These are phyloP conservation scores for Spergularia azorica DNA, from an alignment of 179 eudicot species.

Conservation along the genomic window DNA sequence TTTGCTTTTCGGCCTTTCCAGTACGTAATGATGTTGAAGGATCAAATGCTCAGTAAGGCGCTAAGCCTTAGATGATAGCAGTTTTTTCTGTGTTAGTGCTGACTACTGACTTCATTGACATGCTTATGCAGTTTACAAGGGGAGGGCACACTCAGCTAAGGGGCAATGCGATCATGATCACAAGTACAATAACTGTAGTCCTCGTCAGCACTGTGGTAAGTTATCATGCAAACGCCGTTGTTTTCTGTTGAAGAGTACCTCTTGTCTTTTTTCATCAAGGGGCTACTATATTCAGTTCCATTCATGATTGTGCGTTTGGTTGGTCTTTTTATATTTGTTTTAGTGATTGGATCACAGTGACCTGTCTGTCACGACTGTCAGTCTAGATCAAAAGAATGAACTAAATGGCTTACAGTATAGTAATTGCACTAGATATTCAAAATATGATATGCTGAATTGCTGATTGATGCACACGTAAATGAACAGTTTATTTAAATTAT, in stretches of 20 bases:
- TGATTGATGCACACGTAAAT: no score
- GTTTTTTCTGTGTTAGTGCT: not conserved
- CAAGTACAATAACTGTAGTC: conserved; percentile 69
- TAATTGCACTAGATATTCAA: no score
- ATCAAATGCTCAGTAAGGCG: not conserved
- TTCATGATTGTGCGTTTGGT: not conserved
- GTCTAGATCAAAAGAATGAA: not conserved
- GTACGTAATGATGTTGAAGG: not conserved
- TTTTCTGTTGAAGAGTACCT: not conserved
- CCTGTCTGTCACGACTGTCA: not conserved
- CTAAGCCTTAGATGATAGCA: not conserved
- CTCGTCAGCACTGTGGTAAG: conserved; percentile 78
- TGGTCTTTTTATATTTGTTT: not conserved
- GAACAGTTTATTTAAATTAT: no score
- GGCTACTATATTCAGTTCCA: not conserved
- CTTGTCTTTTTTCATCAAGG: not conserved
- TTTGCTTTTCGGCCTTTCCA: not conserved
- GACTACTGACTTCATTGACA: conserved; percentile 13
- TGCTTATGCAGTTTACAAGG: conserved; percentile 61
- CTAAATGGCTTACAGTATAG: not conserved
- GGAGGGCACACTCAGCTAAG: conserved; percentile 58
- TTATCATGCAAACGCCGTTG: not conserved
- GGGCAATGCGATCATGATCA: conserved; percentile 73
- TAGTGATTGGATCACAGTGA: not conserved
- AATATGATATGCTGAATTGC: no score